phyloP scores from a whole-genome alignment of 306 rosid genomes.

The Cucurbita maxima region DNA sequence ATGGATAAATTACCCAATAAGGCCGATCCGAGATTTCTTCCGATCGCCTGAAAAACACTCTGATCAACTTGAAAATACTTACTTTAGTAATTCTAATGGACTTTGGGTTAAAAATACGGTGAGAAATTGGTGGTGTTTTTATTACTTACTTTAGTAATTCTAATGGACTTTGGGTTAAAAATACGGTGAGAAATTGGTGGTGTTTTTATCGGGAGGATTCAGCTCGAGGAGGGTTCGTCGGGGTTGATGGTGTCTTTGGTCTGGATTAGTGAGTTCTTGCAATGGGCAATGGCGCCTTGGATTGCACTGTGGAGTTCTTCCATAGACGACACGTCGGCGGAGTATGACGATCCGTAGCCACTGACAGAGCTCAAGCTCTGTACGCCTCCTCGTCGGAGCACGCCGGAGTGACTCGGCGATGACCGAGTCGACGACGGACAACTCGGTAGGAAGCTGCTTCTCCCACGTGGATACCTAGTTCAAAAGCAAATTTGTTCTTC shows the following conservation, averaged over 20 bases:
- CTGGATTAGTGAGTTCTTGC: conserved; percentile 6
- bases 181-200: background rate
- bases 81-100: no score
- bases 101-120: no score
- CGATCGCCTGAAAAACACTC: no score
- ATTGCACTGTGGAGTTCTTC: conserved; percentile 38
- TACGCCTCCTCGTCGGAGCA: conserved; percentile 29
- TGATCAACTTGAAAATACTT: background rate
- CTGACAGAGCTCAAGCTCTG: background rate
- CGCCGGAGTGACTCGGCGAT: conserved; percentile 80
- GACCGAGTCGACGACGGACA: conserved; percentile 85
- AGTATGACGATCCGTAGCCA: background rate
- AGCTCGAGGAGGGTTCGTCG: background rate
- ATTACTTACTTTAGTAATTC: no score
- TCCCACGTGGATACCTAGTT: conserved; percentile 30
- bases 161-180: background rate
- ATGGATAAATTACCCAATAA: no score
- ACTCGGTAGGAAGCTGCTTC: conserved; percentile 49
- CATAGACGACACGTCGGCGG: conserved; percentile 41
- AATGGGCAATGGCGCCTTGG: conserved; percentile 13
- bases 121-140: no score
- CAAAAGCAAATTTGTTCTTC: background rate
- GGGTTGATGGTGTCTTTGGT: conserved; percentile 14
- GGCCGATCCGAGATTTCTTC: no score
- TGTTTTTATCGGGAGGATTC: background rate